phyloP scores from a whole-genome alignment of 2,329 filamentous ascomycete species.

The Zasmidium citrigriseum region DNA sequence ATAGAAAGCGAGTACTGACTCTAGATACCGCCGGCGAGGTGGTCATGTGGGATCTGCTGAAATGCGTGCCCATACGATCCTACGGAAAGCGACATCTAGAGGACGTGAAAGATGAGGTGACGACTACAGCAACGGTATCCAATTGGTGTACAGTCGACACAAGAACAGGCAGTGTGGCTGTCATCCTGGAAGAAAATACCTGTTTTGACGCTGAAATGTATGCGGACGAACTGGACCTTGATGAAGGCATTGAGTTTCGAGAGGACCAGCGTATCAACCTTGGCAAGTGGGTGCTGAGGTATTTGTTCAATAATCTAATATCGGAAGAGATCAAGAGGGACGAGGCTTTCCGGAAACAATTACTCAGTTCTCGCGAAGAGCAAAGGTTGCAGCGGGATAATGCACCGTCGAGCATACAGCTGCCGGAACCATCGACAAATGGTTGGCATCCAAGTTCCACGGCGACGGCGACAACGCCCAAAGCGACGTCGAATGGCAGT shows the following conservation, averaged over 20 bases:
- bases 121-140: conserved; percentile 83
- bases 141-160: conserved; percentile 97
- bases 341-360: conserved; percentile 66
- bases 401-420: conserved; percentile 62
- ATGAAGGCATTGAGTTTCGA: conserved; percentile 75
- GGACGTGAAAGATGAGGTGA: conserved; percentile 83
- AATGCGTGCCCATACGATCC: conserved; percentile 83
- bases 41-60: conserved; percentile 88
- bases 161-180: conserved; percentile 85
- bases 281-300: conserved; percentile 92
- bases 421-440: conserved; percentile 47
- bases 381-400: conserved; percentile 57
- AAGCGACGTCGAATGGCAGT: conserved; percentile 66
- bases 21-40: conserved; percentile 95
- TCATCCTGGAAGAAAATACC: conserved; percentile 89
- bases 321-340: conserved; percentile 89
- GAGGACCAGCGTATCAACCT: conserved; percentile 97
- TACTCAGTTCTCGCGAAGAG: conserved; percentile 64
- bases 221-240: conserved; percentile 78
- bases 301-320: conserved; percentile 85
- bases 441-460: conserved; percentile 44
- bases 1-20: conserved; percentile 84
- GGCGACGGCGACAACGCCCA: conserved; percentile 54
- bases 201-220: conserved; percentile 98
- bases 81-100: conserved; percentile 94